Evolutionary conservation across 495 filamentous ascomycete species (phyloP), one percentile per base, ranked within the genome.

Genomic region (Amorphotheca resinae): DNA sequence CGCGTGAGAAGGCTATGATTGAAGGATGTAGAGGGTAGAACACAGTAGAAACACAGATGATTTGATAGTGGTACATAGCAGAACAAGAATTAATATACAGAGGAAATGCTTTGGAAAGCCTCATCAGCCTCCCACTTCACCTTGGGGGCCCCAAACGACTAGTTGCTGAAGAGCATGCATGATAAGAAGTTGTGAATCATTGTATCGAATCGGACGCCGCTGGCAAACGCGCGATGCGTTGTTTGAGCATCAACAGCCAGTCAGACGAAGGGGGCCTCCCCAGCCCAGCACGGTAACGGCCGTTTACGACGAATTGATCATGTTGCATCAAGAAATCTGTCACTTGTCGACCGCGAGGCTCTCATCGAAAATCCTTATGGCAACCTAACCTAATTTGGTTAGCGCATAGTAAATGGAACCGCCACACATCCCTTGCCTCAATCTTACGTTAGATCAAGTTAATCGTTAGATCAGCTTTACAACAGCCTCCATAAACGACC

Each of bases 1-100:
- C 18, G 46, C 41, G 15, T 49, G 33, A 49, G 38, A 42, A 48
- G 38, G 37, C 39, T 42, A 35, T 48, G 31, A 48, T 48, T 42
- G 20, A 42, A 48, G 37, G 30, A 48, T 9, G 45, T 34, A 42
- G 41, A 43, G 42, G 17, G 22, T 48, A 48, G 45, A 28, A 42
- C 4, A 41, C 45, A 11, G 8, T 15, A 41, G 20, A 25, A 42
- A 42, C 30, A 36, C 26, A 4, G 18, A 22, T 18, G 35, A 38
- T 7, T 38, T 18, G 35, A 38, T 14, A 38, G 35, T 38, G 35
- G 18, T 38, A 38, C 14, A 38, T 17, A 38, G 35, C 35, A 38
- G 7, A 38, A 18, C 35, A 38, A 22, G 35, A 38, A 18, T 46
- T 35, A 8, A 23, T 41, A 11, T 41, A 14, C 16, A 38, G 3